Base-by-base conservation (phyloP, 139 green algal genomes). In the Spirogloea muscicola region DNA sequence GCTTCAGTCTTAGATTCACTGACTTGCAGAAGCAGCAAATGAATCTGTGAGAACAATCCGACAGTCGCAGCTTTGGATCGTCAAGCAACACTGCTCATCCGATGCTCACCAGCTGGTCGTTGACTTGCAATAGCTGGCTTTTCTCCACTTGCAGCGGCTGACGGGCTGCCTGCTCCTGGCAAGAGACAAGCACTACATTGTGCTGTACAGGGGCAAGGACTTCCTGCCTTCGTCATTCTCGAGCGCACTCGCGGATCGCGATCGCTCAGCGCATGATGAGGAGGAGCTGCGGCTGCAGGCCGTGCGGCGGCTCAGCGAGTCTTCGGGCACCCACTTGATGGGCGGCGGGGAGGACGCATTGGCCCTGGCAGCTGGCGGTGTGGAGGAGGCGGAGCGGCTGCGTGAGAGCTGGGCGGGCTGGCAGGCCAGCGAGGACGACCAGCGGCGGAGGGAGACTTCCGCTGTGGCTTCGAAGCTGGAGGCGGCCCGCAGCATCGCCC, bases 191-290 rank as follows among this genome's bases (percentile, higher is more conserved):
- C 48, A 60, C 31, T 68, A 60, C 36, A 72, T 77, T 39, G 9
- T 76, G 31, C 21, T 77, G 36, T 74, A 77, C 58, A 57, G 68
- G 58, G 68, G 68, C 58, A 77, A 77, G 39, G 68, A 77, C 48
- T 77, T 77, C 44, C 42, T 77, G 55, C 68, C 68, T 36, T 13
- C 57, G 18, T 31, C 68, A 13, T 36, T 77, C 33, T 57, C 68
- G 25, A 0, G n/a, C 16, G 27, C 59, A 16, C 60, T 77, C 16
- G 42, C 41, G 3, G 33, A 36, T 4, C 44, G 59, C 27, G 27
- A 77, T 10, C 33, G 63, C 27, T 37, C 36, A 3, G 65, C 65
- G 41, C 43, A 64, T 42, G 65, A 74, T 29, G 38, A 66, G 38
- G 65, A 74, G 43, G 36, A 29, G 34, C 43, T 33, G 49, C 65